Percentiles rank a stretch among this genome's conserved stretches.
phyloP scores from a whole-genome alignment of 345 rosid genomes.

The Eucalyptus guilfoylei region DNA sequence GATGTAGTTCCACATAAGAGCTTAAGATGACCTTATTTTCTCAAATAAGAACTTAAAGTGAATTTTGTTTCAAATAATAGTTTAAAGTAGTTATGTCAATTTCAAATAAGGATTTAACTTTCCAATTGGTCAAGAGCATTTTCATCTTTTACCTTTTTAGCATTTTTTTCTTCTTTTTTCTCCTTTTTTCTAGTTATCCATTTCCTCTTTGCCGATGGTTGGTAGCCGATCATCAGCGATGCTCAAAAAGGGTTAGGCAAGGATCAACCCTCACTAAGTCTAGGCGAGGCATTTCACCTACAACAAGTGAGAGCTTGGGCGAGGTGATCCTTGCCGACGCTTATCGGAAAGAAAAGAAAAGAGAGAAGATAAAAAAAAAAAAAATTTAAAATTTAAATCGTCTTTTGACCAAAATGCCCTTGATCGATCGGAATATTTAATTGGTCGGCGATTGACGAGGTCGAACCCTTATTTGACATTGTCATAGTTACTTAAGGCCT shows the following conservation, averaged over 20 bases:
- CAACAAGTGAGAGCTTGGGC: rapidly evolving
- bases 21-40: rapidly evolving
- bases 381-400: too few species aligned
- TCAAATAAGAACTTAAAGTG: rapidly evolving
- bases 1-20: rapidly evolving
- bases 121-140: rapidly evolving
- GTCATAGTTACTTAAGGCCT: rapidly evolving
- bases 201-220: rapidly evolving
- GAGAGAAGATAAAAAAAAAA: rapidly evolving
- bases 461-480: rapidly evolving
- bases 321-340: rapidly evolving
- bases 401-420: too few species aligned
- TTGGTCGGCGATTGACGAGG: rapidly evolving
- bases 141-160: rapidly evolving
- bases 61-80: rapidly evolving
- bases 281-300: rapidly evolving
- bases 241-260: too few species aligned
- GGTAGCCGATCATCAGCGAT: rapidly evolving
- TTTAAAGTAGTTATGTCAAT: too few species aligned
- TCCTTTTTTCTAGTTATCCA: rapidly evolving
- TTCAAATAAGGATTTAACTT: rapidly evolving
- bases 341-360: too few species aligned
- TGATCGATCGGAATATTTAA: rapidly evolving
- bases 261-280: too few species aligned
- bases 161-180: rapidly evolving